Percentiles rank a stretch among this genome's conserved stretches.
phyloP scores from a whole-genome alignment of 768 basidiomycete genomes.

The Strobilomyces dryophilus region DNA sequence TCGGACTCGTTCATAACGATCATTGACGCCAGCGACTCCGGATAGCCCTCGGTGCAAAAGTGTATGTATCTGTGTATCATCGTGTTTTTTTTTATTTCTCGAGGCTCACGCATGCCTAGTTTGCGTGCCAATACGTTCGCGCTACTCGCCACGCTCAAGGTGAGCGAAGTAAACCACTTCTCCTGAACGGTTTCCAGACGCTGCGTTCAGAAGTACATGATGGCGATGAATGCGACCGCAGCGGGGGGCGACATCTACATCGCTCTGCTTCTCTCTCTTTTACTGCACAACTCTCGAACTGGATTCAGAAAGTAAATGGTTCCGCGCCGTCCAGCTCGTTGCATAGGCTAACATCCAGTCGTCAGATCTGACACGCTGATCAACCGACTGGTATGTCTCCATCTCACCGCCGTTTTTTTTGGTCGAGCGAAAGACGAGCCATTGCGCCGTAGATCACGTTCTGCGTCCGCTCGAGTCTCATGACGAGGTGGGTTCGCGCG shows the following conservation, averaged over 20 bases:
- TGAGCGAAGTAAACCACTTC: not conserved
- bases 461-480: conserved; percentile 40
- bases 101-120: conserved; percentile 11
- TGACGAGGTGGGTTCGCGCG: conserved; percentile 26
- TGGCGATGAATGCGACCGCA: conserved; percentile 48
- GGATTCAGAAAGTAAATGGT: conserved; percentile 41
- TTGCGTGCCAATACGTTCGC: conserved; percentile 37
- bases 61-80: conserved; percentile 25
- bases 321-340: not conserved
- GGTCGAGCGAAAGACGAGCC: not conserved
- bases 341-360: not conserved
- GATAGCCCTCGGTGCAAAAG: conserved; percentile 33
- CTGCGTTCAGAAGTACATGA: conserved; percentile 34
- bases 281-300: conserved; percentile 47
- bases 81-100: not conserved
- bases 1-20: not conserved
- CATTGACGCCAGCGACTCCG: conserved; percentile 1
- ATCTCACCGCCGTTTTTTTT: too few relatives aligned
- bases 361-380: conserved; percentile 46
- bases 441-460: conserved; percentile 47
- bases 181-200: not conserved
- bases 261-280: conserved; percentile 40
- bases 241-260: conserved; percentile 48
- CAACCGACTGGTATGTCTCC: conserved; percentile 34
- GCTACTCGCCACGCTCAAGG: conserved; percentile 40